phyloP scores from a whole-genome alignment of 768 basidiomycete species.

The Termitomyces sp. region DNA sequence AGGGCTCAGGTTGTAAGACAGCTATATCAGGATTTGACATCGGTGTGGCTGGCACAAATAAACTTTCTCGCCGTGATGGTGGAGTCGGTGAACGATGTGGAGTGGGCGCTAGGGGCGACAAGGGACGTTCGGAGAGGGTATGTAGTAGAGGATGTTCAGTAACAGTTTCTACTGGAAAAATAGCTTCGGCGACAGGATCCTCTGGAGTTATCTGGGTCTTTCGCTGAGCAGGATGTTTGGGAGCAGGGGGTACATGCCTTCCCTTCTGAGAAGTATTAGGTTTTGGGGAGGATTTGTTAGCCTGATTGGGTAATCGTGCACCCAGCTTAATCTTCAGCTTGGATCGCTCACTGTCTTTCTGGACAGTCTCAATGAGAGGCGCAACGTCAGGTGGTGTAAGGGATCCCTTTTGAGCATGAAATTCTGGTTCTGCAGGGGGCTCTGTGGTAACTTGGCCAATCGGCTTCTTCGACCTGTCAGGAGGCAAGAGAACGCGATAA shows the following conservation, averaged over 20 bases:
- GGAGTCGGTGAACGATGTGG: not conserved
- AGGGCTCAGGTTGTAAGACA: conserved; percentile 5
- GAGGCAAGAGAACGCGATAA: conserved; percentile 70
- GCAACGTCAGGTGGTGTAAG: conserved; percentile 27
- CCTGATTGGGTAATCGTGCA: conserved; percentile 8
- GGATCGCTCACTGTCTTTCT: conserved; percentile 28
- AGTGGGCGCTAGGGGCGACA: not conserved
- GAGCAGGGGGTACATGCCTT: conserved; percentile 14
- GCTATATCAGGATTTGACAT: conserved; percentile 29
- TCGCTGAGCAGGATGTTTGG: conserved; percentile 13
- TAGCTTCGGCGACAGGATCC: not conserved
- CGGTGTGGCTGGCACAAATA: conserved; percentile 14
- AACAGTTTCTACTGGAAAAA: not conserved
- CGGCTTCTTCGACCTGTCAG: conserved; percentile 46
- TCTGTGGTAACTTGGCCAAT: conserved; percentile 14
- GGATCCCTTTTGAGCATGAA: conserved; percentile 18
- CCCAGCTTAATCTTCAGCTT: conserved; percentile 35
- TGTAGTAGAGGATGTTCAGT: not conserved
- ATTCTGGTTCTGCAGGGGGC: conserved; percentile 22
- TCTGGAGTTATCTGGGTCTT: not conserved
- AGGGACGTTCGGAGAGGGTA: not conserved
- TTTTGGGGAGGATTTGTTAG: conserved; percentile 21
- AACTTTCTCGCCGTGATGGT: not conserved
- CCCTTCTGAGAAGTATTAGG: conserved; percentile 22
- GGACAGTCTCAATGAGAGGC: conserved; percentile 17